phyloP scores from a whole-genome alignment of 306 rosid species.

The Mucuna pruriens region DNA sequence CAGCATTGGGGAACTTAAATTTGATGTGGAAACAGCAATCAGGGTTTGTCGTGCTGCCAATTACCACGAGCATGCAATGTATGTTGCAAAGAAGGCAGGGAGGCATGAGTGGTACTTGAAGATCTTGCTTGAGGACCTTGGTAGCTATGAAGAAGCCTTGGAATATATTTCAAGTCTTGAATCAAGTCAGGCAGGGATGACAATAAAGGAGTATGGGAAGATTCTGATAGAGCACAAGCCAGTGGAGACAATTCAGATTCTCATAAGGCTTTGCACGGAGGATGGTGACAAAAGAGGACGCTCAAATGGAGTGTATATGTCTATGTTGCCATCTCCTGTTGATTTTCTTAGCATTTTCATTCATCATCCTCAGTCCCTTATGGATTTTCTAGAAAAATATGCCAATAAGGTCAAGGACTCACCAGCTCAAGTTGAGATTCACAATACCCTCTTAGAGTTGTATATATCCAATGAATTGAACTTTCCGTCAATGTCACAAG shows the following conservation, averaged over 20 bases:
- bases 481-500: constrained; percentile 74
- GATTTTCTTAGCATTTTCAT: constrained; percentile 95
- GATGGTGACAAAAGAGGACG: constrained; percentile 66
- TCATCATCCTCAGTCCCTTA: constrained; percentile 87
- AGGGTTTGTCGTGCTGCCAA: constrained; percentile 98
- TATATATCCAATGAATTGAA: constrained; percentile 86
- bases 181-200: constrained; percentile 89
- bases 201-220: constrained; percentile 96
- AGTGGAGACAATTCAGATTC: constrained; percentile 86
- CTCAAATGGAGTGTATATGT: constrained; percentile 59
- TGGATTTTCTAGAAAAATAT: constrained; percentile 94
- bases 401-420: constrained; percentile 87
- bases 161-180: constrained; percentile 89
- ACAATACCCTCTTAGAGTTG: constrained; percentile 93
- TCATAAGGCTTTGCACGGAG: constrained; percentile 89
- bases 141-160: constrained; percentile 94
- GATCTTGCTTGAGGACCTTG: constrained; percentile 99
- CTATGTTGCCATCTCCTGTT: constrained; percentile 97
- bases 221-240: constrained; percentile 96
- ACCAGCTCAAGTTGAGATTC: constrained; percentile 97
- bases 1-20: constrained; percentile 82
- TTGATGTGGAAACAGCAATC: constrained; percentile 97
- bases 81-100: constrained; percentile 95
- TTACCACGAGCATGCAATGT: constrained; percentile 99
- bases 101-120: constrained; percentile 96